A percentile compares a stretch with the other conserved stretches of the same genome.
These are phyloP conservation scores for Datura wrightii DNA, from an alignment of 257 asterid genomes.

Conservation along the genomic window DNA sequence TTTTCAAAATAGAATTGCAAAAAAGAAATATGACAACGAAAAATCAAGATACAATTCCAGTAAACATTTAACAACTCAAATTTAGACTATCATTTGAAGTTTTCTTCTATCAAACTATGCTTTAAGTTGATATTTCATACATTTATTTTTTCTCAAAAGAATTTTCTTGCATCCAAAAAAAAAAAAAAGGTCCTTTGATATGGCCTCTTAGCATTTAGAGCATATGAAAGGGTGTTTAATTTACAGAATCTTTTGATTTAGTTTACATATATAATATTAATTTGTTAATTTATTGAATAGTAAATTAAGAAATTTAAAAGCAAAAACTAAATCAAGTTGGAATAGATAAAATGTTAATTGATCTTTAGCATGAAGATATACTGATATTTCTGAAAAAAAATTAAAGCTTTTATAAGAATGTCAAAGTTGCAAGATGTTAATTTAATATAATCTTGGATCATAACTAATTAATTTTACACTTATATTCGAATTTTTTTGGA, in stretches of 20 bases:
- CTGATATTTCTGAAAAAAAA: neutral
- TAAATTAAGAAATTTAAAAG: neutral
- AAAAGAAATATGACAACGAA: too few species aligned
- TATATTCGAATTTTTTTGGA: neutral
- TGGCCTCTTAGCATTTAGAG: constrained; percentile 2
- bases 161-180: neutral
- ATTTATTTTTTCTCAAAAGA: neutral
- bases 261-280: neutral
- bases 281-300: neutral
- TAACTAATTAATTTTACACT: neutral
- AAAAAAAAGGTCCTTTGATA: neutral
- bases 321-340: constrained; percentile 12
- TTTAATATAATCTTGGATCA: neutral
- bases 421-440: neutral
- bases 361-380: neutral
- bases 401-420: neutral
- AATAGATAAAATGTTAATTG: neutral
- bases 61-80: too few species aligned
- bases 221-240: constrained; percentile 22
- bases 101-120: too few species aligned
- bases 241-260: neutral
- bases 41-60: too few species aligned
- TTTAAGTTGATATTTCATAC: too few species aligned
- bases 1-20: too few species aligned
- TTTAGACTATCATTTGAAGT: too few species aligned